Percentiles rank a stretch among this genome's conserved stretches.
Evolutionary conservation across 2,329 filamentous ascomycete genomes (phyloP).

Genomic region (Cercospora berteroae): DNA sequence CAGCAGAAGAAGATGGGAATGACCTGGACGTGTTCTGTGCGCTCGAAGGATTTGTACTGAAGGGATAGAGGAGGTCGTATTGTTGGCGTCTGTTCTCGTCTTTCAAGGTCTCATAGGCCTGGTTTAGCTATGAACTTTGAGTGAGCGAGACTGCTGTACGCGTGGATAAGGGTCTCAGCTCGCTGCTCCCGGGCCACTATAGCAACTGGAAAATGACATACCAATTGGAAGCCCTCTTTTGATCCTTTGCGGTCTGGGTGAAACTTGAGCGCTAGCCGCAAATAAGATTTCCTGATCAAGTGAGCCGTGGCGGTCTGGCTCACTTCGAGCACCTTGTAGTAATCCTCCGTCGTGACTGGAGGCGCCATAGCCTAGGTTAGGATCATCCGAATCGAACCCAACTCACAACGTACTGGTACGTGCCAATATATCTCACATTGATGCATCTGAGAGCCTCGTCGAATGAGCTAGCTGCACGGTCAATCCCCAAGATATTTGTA

Average conservation of each 20-base stretch:
- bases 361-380: constrained; percentile 32
- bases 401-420: background rate
- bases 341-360: constrained; percentile 34
- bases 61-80: constrained; percentile 40
- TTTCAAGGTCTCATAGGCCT: constrained; percentile 41
- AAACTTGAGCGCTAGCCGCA: constrained; percentile 38
- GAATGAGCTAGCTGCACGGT: background rate
- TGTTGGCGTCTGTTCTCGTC: constrained; percentile 34
- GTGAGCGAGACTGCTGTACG: background rate
- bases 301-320: constrained; percentile 31
- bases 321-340: constrained; percentile 37
- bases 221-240: constrained; percentile 38
- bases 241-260: constrained; percentile 41
- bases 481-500: background rate
- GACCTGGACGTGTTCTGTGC: background rate
- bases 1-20: constrained; percentile 12
- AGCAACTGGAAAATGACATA: background rate
- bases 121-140: constrained; percentile 31
- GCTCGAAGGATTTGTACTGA: constrained; percentile 20
- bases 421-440: background rate
- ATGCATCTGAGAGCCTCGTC: background rate
- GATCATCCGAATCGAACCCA: background rate
- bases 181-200: background rate
- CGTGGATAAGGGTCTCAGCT: background rate
- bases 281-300: constrained; percentile 37